These are phyloP conservation scores for Lignosus rhinocerotis DNA, from an alignment of 1,284 basidiomycete species.

Conservation along the genomic window DNA sequence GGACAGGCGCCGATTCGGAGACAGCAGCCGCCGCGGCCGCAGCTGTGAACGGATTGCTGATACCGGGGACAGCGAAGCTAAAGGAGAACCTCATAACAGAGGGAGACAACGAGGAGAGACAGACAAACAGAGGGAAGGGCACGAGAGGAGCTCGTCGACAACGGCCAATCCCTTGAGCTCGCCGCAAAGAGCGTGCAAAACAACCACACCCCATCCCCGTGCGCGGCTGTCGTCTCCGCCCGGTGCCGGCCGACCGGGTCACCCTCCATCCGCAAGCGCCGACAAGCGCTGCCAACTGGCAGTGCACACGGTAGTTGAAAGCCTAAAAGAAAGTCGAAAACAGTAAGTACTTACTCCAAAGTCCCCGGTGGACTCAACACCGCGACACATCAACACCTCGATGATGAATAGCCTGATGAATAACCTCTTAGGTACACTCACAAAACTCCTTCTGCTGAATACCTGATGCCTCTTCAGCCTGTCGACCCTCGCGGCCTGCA, in stretches of 20 bases:
- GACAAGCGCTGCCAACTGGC: too few species aligned
- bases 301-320: too few species aligned
- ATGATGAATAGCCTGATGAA: too few species aligned
- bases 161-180: conserved; percentile 18
- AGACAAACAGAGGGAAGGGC: conserved; percentile 1
- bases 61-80: conserved; percentile 56
- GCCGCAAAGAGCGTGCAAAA: conserved; percentile 11
- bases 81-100: conserved; percentile 60
- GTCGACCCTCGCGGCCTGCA: too few species aligned
- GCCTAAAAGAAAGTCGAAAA: too few species aligned
- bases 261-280: too few species aligned
- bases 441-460: too few species aligned
- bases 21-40: conserved; percentile 10
- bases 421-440: too few species aligned
- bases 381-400: too few species aligned
- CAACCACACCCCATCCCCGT: neutral
- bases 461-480: too few species aligned
- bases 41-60: conserved; percentile 62
- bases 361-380: too few species aligned
- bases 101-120: conserved; percentile 42
- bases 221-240: neutral
- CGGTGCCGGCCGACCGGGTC: neutral
- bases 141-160: conserved; percentile 7
- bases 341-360: too few species aligned
- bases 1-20: conserved; percentile 29